Evolutionary conservation across 176 grass and related monocot species (phyloP).

Genomic region (Aegilops umbellulata): DNA sequence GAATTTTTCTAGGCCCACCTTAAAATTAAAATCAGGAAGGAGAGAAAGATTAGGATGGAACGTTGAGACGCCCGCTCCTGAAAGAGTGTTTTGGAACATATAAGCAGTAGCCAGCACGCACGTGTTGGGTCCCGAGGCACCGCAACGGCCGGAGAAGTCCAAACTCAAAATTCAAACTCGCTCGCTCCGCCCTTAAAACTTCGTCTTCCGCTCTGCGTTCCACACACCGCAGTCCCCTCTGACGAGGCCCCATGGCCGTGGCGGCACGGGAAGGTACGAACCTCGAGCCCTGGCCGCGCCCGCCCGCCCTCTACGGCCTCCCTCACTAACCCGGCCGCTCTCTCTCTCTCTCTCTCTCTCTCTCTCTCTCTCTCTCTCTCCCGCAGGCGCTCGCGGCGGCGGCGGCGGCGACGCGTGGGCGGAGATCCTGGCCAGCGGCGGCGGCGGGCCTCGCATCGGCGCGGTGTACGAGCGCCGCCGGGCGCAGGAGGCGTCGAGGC

Average conservation of each 20-base stretch:
- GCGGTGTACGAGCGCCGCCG: conserved; percentile 66
- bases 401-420: conserved; percentile 58
- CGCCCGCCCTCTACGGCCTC: neutral
- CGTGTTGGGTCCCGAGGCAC: neutral
- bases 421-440: conserved; percentile 59
- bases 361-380: neutral
- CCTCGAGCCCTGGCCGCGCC: neutral
- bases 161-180: conserved; percentile 19
- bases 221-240: neutral
- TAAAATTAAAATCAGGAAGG: too few relatives aligned
- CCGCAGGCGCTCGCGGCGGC: conserved; percentile 6
- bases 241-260: conserved; percentile 49
- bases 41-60: too few relatives aligned
- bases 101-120: too few relatives aligned
- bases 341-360: neutral
- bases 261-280: conserved; percentile 42
- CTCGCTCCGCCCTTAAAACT: neutral
- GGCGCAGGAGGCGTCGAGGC: conserved; percentile 25
- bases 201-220: neutral
- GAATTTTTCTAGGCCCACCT: too few relatives aligned
- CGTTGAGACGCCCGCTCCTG: too few relatives aligned
- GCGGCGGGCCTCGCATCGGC: conserved; percentile 25
- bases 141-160: neutral
- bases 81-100: too few relatives aligned
- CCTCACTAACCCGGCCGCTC: neutral